Evolutionary conservation across 2,329 filamentous ascomycete species (phyloP).

Genomic region (Diaporthe nobilis): DNA sequence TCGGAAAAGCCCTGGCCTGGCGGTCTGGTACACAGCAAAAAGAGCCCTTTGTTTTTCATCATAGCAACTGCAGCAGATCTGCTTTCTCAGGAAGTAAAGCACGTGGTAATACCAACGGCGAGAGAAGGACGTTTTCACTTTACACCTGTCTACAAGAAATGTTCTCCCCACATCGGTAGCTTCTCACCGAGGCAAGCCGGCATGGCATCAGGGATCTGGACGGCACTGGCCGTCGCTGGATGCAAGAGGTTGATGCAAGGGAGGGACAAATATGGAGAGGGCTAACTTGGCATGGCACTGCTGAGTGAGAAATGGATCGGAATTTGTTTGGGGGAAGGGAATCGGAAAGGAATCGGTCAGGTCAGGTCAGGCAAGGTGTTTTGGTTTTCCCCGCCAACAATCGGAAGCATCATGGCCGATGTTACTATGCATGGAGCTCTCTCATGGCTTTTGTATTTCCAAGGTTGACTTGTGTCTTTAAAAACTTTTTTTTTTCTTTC

Average conservation of each 20-base stretch:
- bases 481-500: background rate
- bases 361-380: constrained; percentile 24
- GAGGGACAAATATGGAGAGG: background rate
- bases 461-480: constrained; percentile 18
- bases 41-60: constrained; percentile 34
- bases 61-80: constrained; percentile 38
- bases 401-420: constrained; percentile 35
- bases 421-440: constrained; percentile 36
- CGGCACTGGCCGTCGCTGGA: constrained; percentile 10
- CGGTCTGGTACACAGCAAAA: constrained; percentile 37
- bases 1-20: constrained; percentile 32
- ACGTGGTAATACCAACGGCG: constrained; percentile 31
- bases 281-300: background rate
- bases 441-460: constrained; percentile 36
- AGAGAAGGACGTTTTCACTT: constrained; percentile 16
- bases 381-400: constrained; percentile 32
- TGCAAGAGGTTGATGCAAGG: background rate
- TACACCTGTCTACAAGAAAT: constrained; percentile 32
- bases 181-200: constrained; percentile 11
- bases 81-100: constrained; percentile 33
- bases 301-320: constrained; percentile 17
- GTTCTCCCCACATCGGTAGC: background rate
- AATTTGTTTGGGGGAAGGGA: constrained; percentile 14
- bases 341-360: constrained; percentile 26
- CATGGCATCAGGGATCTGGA: constrained; percentile 26